These are phyloP conservation scores for Protomyces gravidus DNA, from an alignment of 1,139 yeast species.

Conservation along the genomic window DNA sequence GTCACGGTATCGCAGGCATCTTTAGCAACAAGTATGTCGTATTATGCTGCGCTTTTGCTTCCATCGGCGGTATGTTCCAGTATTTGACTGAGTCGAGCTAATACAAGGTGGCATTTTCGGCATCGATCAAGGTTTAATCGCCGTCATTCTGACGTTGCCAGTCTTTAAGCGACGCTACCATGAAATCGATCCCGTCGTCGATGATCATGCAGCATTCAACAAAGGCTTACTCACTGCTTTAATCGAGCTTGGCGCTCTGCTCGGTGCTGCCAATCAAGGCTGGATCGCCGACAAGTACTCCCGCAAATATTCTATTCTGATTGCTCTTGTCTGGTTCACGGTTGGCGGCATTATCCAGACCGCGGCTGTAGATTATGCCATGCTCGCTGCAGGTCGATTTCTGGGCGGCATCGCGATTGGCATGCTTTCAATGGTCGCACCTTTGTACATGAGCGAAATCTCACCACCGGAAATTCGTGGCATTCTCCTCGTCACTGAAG, in stretches of 20 bases:
- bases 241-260: constrained; percentile 38
- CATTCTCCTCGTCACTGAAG: constrained; percentile 55
- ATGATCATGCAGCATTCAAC: constrained; percentile 32
- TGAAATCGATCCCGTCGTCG: constrained; percentile 21
- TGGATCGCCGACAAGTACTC: constrained; percentile 37
- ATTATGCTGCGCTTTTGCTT: constrained; percentile 38
- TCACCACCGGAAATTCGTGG: constrained; percentile 56
- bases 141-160: constrained; percentile 55
- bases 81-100: neutral
- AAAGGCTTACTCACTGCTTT: constrained; percentile 37
- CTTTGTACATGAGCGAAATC: constrained; percentile 54
- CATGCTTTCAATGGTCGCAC: constrained; percentile 54
- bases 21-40: constrained; percentile 35
- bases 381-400: constrained; percentile 38
- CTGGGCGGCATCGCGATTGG: constrained; percentile 57
- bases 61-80: constrained; percentile 35
- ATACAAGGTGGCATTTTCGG: constrained; percentile 39
- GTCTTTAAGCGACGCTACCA: constrained; percentile 37
- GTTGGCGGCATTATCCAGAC: constrained; percentile 61
- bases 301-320: constrained; percentile 48
- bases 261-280: constrained; percentile 37
- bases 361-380: constrained; percentile 43
- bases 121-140: constrained; percentile 51
- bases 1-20: constrained; percentile 32
- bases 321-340: constrained; percentile 53